Conservation (phyloP, 208 protist genomes). For the Trypanosoma melophagium region DNA sequence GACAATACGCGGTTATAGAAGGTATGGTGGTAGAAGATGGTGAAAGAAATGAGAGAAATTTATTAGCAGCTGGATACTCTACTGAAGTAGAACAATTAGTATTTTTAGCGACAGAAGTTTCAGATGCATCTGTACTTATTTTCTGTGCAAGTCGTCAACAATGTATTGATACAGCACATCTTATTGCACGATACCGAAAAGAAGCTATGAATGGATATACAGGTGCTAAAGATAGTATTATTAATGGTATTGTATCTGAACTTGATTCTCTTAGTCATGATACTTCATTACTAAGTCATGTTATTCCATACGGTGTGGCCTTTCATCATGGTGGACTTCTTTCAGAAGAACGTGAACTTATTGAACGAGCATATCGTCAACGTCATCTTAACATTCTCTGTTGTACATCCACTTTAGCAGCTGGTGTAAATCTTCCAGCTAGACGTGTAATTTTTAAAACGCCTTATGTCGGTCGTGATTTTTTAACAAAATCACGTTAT, state of each 20-base stretch:
- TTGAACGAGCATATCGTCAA: conserved; percentile 79
- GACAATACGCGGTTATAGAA: conserved; percentile 66
- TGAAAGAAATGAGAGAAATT: conserved; percentile 41
- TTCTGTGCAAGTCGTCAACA: conserved; percentile 84
- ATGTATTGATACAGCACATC: conserved; percentile 70
- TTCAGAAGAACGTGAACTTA: conserved; percentile 72
- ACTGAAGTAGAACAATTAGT: conserved; percentile 45
- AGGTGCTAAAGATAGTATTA: neutral
- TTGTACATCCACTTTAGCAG: conserved; percentile 92
- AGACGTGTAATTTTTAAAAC: conserved; percentile 86
- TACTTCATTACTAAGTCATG: conserved; percentile 41
- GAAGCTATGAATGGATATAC: conserved; percentile 10
- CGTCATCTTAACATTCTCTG: conserved; percentile 77
- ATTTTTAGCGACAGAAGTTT: conserved; percentile 65
- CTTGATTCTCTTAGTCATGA: conserved; percentile 38
- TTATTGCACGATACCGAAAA: conserved; percentile 45
- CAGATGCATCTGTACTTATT: conserved; percentile 66
- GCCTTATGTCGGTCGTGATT: conserved; percentile 66
- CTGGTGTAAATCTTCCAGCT: conserved; percentile 92
- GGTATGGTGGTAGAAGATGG: conserved; percentile 57
- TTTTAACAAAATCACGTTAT: conserved; percentile 75
- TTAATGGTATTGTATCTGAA: conserved; percentile 44
- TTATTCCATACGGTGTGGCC: conserved; percentile 77
- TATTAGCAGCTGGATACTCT: conserved; percentile 27
- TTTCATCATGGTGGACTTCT: conserved; percentile 90